These are phyloP conservation scores for Plectranthus barbatus DNA, from an alignment of 257 asterid species.

Conservation along the genomic window DNA sequence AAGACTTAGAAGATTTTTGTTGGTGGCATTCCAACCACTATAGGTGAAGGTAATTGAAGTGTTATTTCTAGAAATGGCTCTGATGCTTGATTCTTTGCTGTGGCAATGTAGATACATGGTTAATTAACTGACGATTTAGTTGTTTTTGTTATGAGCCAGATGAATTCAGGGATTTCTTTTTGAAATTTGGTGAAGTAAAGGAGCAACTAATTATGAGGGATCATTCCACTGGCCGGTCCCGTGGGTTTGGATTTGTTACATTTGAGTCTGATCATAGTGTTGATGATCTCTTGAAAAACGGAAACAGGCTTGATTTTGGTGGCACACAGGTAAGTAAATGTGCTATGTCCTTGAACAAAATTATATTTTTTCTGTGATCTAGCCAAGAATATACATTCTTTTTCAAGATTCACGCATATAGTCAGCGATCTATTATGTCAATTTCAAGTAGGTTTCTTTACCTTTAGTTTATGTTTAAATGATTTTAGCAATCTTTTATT, in stretches of 20 bases:
- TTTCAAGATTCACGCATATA: no score
- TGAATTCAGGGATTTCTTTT: conserved; percentile 48
- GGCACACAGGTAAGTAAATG: conserved; percentile 44
- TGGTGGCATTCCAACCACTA: conserved; percentile 50
- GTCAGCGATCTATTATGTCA: no score
- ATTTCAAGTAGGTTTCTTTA: no score
- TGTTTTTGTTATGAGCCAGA: conserved; percentile 28
- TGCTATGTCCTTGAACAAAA: neutral
- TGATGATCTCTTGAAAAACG: conserved; percentile 44
- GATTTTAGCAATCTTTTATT: neutral
- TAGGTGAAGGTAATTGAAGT: conserved; percentile 35
- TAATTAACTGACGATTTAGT: neutral
- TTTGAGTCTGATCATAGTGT: conserved; percentile 50
- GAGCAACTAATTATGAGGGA: conserved; percentile 58
- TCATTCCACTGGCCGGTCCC: conserved; percentile 50
- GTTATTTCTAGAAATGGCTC: neutral
- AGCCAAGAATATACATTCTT: no score
- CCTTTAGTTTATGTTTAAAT: neutral
- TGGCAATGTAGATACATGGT: neutral
- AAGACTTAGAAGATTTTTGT: conserved; percentile 59
- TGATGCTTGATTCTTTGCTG: neutral
- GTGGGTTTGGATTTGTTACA: conserved; percentile 54
- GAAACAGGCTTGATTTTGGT: conserved; percentile 47
- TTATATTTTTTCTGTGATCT: neutral
- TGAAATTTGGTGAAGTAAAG: conserved; percentile 40